Percentiles rank a stretch among this genome's conserved stretches.
Conservation (phyloP, 148 eudicot species). For the Rhododendron williamsianum region DNA sequence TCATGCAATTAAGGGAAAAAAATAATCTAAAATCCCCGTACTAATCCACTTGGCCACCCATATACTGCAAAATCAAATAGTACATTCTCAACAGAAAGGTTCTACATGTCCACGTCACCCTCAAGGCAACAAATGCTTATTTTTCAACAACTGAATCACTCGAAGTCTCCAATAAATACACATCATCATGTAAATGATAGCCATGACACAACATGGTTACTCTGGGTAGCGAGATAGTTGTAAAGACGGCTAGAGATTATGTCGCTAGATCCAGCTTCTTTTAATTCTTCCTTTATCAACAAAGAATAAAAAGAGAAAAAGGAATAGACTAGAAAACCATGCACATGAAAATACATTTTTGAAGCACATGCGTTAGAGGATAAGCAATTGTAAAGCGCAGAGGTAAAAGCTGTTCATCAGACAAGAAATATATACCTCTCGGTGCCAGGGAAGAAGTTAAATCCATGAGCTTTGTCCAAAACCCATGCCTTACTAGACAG, state of each 20-base stretch:
- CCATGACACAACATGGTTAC: background rate
- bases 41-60: background rate
- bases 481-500: conserved; percentile 80
- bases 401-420: background rate
- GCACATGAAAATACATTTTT: background rate
- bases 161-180: background rate
- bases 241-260: background rate
- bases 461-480: conserved; percentile 88
- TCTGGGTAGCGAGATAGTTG: background rate
- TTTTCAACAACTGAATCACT: background rate
- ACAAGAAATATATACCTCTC: conserved; percentile 44
- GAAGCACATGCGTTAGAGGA: background rate
- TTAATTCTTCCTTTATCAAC: background rate
- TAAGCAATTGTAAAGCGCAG: background rate
- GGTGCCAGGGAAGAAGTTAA: conserved; percentile 97
- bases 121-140: background rate
- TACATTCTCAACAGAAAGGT: background rate
- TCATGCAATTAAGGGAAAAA: background rate
- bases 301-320: background rate
- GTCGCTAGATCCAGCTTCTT: background rate
- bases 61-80: background rate
- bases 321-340: background rate
- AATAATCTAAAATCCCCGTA: background rate
- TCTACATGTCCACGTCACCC: background rate
- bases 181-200: background rate